A percentile compares a stretch with the other conserved stretches of the same genome.
Evolutionary conservation across 257 asterid species (phyloP).

Genomic region (Catharanthus roseus): DNA sequence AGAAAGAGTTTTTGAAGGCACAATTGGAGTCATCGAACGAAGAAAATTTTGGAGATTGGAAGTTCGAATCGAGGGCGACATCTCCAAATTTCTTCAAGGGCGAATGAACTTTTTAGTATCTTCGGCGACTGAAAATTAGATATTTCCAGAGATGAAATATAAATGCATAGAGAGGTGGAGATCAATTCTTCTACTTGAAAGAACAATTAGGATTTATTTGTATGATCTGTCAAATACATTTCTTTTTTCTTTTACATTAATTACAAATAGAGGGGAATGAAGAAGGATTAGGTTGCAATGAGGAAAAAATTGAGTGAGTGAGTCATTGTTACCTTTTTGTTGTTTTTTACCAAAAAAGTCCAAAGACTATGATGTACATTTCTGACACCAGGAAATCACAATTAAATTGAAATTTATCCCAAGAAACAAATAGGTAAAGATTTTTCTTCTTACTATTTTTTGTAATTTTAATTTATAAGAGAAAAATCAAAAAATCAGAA

Average conservation of each 20-base stretch:
- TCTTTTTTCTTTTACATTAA: not conserved
- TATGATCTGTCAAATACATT: not conserved
- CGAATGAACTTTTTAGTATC: not conserved
- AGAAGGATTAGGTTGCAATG: not conserved
- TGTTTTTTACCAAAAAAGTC: not conserved
- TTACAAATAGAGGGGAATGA: not conserved
- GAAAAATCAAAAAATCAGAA: no score
- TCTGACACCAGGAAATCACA: no score
- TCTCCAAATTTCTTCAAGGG: not conserved
- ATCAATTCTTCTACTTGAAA: not conserved
- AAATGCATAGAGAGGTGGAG: not conserved
- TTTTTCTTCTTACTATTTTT: no score
- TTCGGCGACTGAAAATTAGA: not conserved
- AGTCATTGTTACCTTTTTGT: no score
- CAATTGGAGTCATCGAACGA: constrained; percentile 20
- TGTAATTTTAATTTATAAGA: no score
- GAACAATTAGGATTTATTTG: not conserved
- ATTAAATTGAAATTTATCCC: no score
- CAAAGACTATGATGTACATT: not conserved
- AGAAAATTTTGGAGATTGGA: constrained; percentile 23
- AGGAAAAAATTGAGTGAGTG: not conserved
- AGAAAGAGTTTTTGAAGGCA: constrained; percentile 16
- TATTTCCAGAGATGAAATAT: not conserved
- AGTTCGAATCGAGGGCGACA: not conserved
- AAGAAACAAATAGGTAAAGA: no score